Evolutionary conservation across 176 grass and related monocot genomes (phyloP).

Genomic region (Musa itinerans): DNA sequence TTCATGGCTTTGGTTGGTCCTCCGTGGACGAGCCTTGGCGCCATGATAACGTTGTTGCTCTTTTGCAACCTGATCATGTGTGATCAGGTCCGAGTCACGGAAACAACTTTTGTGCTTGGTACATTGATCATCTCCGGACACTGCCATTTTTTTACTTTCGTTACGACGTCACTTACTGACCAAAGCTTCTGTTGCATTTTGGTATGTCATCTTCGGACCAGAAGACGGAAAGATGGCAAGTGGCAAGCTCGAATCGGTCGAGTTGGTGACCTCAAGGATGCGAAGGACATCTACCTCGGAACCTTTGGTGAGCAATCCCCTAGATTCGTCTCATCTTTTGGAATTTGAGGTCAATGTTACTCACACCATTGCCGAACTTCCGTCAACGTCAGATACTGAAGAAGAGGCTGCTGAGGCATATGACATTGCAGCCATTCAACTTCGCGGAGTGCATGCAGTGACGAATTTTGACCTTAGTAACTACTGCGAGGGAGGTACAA

Average conservation of each 20-base stretch:
- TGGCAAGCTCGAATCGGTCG: slow-evolving; percentile 96
- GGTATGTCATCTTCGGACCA: not conserved
- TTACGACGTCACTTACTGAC: not conserved
- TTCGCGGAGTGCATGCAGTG: slow-evolving; percentile 81
- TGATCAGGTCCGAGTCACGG: too few relatives aligned
- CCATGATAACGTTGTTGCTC: too few relatives aligned
- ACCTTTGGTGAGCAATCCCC: slow-evolving; percentile 59
- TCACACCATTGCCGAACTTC: too few relatives aligned
- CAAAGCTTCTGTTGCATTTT: not conserved
- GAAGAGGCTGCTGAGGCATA: slow-evolving; percentile 98
- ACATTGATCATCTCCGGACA: too few relatives aligned
- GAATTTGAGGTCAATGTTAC: too few relatives aligned
- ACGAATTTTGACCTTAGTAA: slow-evolving; percentile 97
- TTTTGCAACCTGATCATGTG: too few relatives aligned
- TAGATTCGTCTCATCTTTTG: not conserved
- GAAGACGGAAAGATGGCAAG: slow-evolving; percentile 92
- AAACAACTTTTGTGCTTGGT: too few relatives aligned
- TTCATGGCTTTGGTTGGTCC: too few relatives aligned
- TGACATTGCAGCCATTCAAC: slow-evolving; percentile 84
- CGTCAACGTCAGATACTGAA: slow-evolving; percentile 48
- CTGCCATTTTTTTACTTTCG: too few relatives aligned
- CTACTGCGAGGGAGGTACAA: slow-evolving; percentile 36
- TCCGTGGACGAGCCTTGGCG: too few relatives aligned
- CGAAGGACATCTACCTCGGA: slow-evolving; percentile 95
- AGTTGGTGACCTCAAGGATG: slow-evolving; percentile 48